These are phyloP conservation scores for Ustulina deusta DNA, from an alignment of 2,329 filamentous ascomycete species.

Conservation along the genomic window DNA sequence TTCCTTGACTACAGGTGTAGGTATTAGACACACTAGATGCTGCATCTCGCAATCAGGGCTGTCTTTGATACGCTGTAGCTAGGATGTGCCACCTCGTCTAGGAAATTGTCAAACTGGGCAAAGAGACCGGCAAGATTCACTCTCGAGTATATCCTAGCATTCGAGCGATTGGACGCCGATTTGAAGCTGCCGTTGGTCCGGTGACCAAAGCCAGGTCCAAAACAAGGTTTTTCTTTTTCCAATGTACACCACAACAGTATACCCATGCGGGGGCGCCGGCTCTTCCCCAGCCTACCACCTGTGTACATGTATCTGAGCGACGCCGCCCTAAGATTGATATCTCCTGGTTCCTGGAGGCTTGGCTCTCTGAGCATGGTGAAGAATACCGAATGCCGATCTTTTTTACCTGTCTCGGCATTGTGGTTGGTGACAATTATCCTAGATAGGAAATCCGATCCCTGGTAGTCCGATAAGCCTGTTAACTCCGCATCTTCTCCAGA, in stretches of 20 bases:
- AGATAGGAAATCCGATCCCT: conserved; percentile 22
- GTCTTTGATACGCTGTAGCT: not conserved
- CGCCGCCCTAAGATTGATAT: conserved; percentile 34
- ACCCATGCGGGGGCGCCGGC: conserved; percentile 12
- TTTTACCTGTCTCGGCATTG: conserved; percentile 3
- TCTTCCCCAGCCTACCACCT: conserved; percentile 24
- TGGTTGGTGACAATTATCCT: not conserved
- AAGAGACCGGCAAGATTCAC: conserved; percentile 4
- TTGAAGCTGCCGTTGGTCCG: not conserved
- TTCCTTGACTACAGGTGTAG: not conserved
- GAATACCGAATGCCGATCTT: conserved; percentile 28
- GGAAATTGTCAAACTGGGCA: not conserved
- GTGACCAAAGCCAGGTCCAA: conserved; percentile 19
- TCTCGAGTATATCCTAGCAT: too few relatives aligned
- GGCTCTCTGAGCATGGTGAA: conserved; percentile 8
- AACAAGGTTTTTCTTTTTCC: conserved; percentile 6
- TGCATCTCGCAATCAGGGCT: not conserved
- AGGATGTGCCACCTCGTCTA: not conserved
- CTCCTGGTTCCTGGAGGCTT: not conserved
- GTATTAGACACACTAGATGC: not conserved
- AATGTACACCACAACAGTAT: too few relatives aligned
- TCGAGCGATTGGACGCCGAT: not conserved
- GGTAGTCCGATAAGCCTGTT: conserved; percentile 23
- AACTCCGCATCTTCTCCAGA: conserved; percentile 32
- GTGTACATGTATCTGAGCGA: not conserved